Evolutionary conservation across 1,284 basidiomycete species (phyloP).

Genomic region (Moesziomyces globuligerus): DNA sequence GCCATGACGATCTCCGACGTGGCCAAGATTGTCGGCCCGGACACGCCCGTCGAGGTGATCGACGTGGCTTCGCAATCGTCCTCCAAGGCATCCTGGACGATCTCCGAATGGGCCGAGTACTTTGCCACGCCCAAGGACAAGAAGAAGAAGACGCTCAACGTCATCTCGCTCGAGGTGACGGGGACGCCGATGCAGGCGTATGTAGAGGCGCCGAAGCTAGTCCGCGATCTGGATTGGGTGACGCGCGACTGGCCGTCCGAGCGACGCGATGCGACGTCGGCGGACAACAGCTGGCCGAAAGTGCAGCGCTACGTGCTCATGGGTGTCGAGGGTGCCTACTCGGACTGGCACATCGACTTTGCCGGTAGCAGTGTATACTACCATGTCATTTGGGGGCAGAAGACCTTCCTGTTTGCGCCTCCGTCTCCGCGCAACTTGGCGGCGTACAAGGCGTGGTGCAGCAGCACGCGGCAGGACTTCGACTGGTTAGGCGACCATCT

Average conservation of each 20-base stretch:
- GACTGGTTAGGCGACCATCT: constrained; percentile 91
- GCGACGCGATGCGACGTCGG: constrained; percentile 43
- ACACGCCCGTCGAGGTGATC: constrained; percentile 59
- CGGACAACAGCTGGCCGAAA: constrained; percentile 77
- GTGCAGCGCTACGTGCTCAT: constrained; percentile 96
- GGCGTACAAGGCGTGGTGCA: constrained; percentile 82
- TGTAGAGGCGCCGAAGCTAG: constrained; percentile 78
- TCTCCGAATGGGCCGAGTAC: constrained; percentile 90
- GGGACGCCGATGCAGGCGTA: constrained; percentile 79
- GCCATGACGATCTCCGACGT: constrained; percentile 81
- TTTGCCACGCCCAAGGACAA: constrained; percentile 74
- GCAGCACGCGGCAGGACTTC: constrained; percentile 80
- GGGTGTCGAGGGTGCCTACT: constrained; percentile 84
- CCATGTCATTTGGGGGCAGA: constrained; percentile 61
- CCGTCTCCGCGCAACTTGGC: constrained; percentile 87
- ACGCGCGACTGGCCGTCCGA: constrained; percentile 86
- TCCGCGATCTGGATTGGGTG: constrained; percentile 91
- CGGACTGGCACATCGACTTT: constrained; percentile 70
- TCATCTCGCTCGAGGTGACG: constrained; percentile 87
- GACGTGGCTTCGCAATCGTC: constrained; percentile 68
- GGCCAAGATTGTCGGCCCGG: constrained; percentile 75
- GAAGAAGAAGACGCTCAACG: constrained; percentile 79
- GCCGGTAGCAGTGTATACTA: constrained; percentile 49
- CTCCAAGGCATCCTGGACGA: constrained; percentile 74
- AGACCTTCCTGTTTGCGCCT: constrained; percentile 91